Percentiles rank a stretch among this genome's conserved stretches.
These are phyloP conservation scores for Tulasnella sp. DNA, from an alignment of 768 basidiomycete species.

Conservation along the genomic window DNA sequence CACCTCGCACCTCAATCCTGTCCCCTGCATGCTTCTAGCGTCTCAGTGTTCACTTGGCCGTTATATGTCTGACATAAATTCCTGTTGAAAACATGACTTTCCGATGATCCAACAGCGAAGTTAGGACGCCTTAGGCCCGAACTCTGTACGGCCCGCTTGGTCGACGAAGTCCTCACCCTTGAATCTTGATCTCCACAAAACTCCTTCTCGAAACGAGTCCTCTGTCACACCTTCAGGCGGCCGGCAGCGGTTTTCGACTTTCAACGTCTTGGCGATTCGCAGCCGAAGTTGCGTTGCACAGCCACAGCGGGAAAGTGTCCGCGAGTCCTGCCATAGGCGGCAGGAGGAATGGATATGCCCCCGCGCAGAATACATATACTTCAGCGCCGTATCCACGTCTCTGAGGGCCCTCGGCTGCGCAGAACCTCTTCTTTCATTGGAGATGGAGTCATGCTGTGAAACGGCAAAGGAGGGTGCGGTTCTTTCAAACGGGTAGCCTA, in stretches of 20 bases:
- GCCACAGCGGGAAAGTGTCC: background rate
- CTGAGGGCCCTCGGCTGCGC: too few species aligned
- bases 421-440: too few species aligned
- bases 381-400: too few species aligned
- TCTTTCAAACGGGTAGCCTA: too few species aligned
- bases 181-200: background rate
- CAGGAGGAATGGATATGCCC: background rate
- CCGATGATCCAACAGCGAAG: background rate
- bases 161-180: background rate
- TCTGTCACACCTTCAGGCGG: background rate
- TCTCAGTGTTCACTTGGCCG: background rate
- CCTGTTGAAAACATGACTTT: background rate
- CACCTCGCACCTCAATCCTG: background rate
- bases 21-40: too few species aligned
- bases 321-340: background rate
- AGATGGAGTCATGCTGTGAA: too few species aligned
- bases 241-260: background rate
- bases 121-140: background rate
- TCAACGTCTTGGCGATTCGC: background rate
- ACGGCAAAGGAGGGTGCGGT: too few species aligned
- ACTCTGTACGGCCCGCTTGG: background rate
- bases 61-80: background rate
- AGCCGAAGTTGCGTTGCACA: background rate
- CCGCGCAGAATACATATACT: background rate
- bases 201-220: background rate